A percentile compares a stretch with the other conserved stretches of the same genome.
These are phyloP conservation scores for Fusarium siculi DNA, from an alignment of 2,329 filamentous ascomycete species.

Conservation along the genomic window DNA sequence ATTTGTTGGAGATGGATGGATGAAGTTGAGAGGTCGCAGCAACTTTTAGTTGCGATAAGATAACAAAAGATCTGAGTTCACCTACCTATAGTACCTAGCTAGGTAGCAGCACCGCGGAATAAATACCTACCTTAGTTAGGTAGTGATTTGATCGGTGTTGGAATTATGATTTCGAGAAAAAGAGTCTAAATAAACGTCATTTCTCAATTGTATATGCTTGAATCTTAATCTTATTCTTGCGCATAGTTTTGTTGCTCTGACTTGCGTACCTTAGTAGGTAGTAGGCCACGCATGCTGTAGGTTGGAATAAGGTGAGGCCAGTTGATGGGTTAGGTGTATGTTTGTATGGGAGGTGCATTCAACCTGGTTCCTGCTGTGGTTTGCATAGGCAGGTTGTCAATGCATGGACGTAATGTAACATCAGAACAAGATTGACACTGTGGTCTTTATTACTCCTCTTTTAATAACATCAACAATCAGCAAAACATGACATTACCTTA, in stretches of 20 bases:
- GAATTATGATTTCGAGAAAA: background rate
- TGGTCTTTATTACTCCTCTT: background rate
- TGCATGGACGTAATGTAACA: background rate
- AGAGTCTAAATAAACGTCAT: background rate
- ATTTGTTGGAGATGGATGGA: slow-evolving; percentile 1
- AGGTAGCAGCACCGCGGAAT: background rate
- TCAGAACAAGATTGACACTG: slow-evolving; percentile 4
- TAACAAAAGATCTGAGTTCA: slow-evolving; percentile 4
- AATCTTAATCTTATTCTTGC: background rate
- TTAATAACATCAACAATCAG: slow-evolving; percentile 2
- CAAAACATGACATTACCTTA: background rate
- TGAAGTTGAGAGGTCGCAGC: background rate
- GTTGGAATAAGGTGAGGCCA: background rate
- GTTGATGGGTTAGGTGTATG: slow-evolving; percentile 22
- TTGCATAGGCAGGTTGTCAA: background rate
- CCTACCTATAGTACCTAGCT: too few relatives aligned
- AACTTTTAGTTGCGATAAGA: slow-evolving; percentile 28
- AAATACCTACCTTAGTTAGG: background rate
- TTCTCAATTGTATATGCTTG: background rate
- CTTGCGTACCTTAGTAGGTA: background rate
- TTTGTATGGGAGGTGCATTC: background rate
- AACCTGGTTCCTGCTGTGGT: background rate
- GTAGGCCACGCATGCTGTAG: background rate
- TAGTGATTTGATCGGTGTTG: background rate
- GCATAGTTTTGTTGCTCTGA: background rate